Evolutionary conservation across 306 rosid species (phyloP).

Genomic region (Comarum palustre): DNA sequence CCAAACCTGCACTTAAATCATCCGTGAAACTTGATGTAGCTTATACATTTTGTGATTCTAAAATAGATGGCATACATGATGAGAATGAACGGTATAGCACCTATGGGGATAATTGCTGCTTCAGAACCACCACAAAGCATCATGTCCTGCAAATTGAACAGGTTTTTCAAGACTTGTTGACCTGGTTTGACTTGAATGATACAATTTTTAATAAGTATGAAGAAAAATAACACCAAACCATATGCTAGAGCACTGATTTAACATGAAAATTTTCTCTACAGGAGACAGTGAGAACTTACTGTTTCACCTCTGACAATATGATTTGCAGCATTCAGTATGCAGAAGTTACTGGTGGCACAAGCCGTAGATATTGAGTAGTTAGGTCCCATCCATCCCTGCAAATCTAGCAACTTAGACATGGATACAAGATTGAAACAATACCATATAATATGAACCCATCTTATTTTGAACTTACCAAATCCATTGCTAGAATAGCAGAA

Average conservation of each 20-base stretch:
- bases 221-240: background rate
- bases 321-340: constrained; percentile 70
- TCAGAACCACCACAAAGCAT: constrained; percentile 89
- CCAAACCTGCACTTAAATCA: constrained; percentile 55
- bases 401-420: background rate
- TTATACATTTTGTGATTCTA: background rate
- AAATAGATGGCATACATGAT: background rate
- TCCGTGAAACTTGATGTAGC: background rate
- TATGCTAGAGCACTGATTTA: background rate
- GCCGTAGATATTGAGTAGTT: constrained; percentile 84
- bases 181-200: background rate
- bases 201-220: background rate
- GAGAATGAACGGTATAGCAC: constrained; percentile 27
- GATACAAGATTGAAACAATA: background rate
- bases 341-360: constrained; percentile 78
- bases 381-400: constrained; percentile 94
- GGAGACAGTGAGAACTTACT: constrained; percentile 39
- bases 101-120: constrained; percentile 66
- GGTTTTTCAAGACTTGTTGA: background rate
- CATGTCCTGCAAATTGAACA: constrained; percentile 45
- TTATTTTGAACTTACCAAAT: constrained; percentile 48
- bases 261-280: background rate
- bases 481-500: constrained; percentile 80
- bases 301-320: constrained; percentile 76
- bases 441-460: background rate